phyloP scores from a whole-genome alignment of 805 yeast species.

The Kluyveromyces dobzhanskii region DNA sequence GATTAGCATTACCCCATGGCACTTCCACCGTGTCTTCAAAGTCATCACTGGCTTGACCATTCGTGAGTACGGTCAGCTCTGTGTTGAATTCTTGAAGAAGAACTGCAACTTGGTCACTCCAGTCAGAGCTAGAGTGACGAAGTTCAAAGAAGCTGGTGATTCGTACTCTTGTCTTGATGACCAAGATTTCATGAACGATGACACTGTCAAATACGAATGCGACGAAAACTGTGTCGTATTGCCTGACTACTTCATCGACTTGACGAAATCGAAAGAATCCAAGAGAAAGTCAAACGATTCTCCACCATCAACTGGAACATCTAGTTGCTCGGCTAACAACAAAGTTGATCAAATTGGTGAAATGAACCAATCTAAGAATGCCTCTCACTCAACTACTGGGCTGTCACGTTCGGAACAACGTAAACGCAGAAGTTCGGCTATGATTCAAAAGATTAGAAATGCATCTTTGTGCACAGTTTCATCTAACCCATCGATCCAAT shows the following conservation, averaged over 20 bases:
- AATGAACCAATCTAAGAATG: not conserved
- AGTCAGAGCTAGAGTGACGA: slow-evolving; percentile 12
- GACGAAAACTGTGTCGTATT: slow-evolving; percentile 17
- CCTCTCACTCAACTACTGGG: slow-evolving; percentile 1
- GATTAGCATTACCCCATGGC: slow-evolving; percentile 83
- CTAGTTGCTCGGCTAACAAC: not conserved
- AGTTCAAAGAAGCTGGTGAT: slow-evolving; percentile 8
- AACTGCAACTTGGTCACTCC: slow-evolving; percentile 17
- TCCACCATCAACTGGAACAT: not conserved
- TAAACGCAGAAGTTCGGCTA: slow-evolving; percentile 18
- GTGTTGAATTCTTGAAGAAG: slow-evolving; percentile 51
- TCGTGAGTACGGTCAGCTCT: slow-evolving; percentile 79
- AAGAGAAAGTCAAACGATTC: slow-evolving; percentile 14
- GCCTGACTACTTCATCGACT: slow-evolving; percentile 19
- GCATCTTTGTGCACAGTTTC: slow-evolving; percentile 16
- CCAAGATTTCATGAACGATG: slow-evolving; percentile 14
- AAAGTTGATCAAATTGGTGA: not conserved
- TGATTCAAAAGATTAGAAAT: slow-evolving; percentile 16
- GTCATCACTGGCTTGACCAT: slow-evolving; percentile 82
- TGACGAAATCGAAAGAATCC: slow-evolving; percentile 20
- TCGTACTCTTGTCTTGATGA: slow-evolving; percentile 17
- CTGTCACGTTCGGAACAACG: slow-evolving; percentile 16
- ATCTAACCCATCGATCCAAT: slow-evolving; percentile 15
- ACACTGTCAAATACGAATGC: slow-evolving; percentile 14
- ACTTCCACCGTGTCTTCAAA: slow-evolving; percentile 84